Percentiles rank a stretch among this genome's conserved stretches.
phyloP scores from a whole-genome alignment of 2,329 filamentous ascomycete genomes.

The Aspergillus sp. region DNA sequence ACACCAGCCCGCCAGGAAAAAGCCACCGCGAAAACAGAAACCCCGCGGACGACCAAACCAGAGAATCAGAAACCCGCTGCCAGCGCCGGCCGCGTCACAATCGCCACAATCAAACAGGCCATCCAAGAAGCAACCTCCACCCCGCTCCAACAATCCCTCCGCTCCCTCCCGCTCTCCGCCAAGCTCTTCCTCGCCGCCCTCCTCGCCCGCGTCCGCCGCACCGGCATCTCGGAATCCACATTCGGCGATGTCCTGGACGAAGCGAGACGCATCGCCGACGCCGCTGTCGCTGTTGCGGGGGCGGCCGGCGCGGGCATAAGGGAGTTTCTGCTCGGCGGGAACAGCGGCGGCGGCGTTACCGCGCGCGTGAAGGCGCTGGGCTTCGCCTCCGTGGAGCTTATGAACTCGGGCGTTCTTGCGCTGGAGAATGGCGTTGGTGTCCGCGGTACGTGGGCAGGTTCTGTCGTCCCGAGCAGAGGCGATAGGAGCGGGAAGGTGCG shows the following conservation, averaged over 20 bases:
- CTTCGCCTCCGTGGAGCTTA: slow-evolving; percentile 68
- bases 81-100: slow-evolving; percentile 59
- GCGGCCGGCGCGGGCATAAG: slow-evolving; percentile 50
- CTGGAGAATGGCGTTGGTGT: slow-evolving; percentile 48
- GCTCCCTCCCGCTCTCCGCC: slow-evolving; percentile 66
- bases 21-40: slow-evolving; percentile 7
- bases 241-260: slow-evolving; percentile 87
- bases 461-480: slow-evolving; percentile 52
- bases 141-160: slow-evolving; percentile 80
- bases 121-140: slow-evolving; percentile 93
- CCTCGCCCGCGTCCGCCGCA: slow-evolving; percentile 66
- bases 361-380: slow-evolving; percentile 53
- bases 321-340: slow-evolving; percentile 47
- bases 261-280: slow-evolving; percentile 55
- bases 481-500: slow-evolving; percentile 83
- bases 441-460: slow-evolving; percentile 19
- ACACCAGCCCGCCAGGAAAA: slow-evolving; percentile 23
- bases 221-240: slow-evolving; percentile 76
- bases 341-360: slow-evolving; percentile 28
- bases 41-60: slow-evolving; percentile 10
- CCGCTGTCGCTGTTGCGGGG: slow-evolving; percentile 36
- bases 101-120: slow-evolving; percentile 83
- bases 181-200: slow-evolving; percentile 82
- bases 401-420: slow-evolving; percentile 78
- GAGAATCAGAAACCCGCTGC: too few species aligned